Evolutionary conservation across 352 stramenopile genomes (phyloP).

Genomic region (Globisporangium echinulatum): DNA sequence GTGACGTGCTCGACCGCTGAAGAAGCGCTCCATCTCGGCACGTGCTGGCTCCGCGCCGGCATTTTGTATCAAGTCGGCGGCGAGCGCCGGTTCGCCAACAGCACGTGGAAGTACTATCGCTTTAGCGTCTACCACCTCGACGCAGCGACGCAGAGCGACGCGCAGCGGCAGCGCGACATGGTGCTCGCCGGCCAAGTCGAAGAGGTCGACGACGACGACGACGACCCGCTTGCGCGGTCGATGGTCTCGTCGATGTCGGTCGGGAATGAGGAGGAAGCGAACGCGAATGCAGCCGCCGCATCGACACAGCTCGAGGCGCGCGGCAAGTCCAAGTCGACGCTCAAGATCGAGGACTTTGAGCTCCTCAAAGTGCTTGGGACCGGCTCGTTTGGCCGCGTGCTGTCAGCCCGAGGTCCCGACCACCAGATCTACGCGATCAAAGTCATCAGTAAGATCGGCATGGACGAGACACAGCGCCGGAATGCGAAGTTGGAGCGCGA

Average conservation of each 20-base stretch:
- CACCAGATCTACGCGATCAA: slow-evolving; percentile 83
- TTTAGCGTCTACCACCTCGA: slow-evolving; percentile 82
- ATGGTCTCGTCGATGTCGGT: slow-evolving; percentile 53
- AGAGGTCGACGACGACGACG: slow-evolving; percentile 66
- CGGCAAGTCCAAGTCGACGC: slow-evolving; percentile 70
- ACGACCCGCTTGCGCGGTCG: slow-evolving; percentile 49
- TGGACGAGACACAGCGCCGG: slow-evolving; percentile 74
- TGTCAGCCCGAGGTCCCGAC: slow-evolving; percentile 64
- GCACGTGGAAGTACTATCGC: slow-evolving; percentile 84
- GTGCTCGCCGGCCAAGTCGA: slow-evolving; percentile 70
- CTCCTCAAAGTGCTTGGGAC: slow-evolving; percentile 80
- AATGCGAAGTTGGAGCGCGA: slow-evolving; percentile 91
- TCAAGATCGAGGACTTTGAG: slow-evolving; percentile 86
- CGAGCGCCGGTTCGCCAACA: slow-evolving; percentile 68
- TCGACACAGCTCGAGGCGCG: slow-evolving; percentile 15
- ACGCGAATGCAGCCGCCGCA: slow-evolving; percentile 12
- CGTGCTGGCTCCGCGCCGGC: slow-evolving; percentile 55
- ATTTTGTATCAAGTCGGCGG: slow-evolving; percentile 72
- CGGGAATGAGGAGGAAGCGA: slow-evolving; percentile 52
- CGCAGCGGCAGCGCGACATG: slow-evolving; percentile 45
- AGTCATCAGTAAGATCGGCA: slow-evolving; percentile 87
- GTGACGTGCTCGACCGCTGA: slow-evolving; percentile 81
- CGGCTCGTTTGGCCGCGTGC: slow-evolving; percentile 76
- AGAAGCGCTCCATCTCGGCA: slow-evolving; percentile 74
- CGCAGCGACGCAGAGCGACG: slow-evolving; percentile 33